Base-by-base conservation (phyloP, 2,329 filamentous ascomycete species). In the Penicillium frequentans region DNA sequence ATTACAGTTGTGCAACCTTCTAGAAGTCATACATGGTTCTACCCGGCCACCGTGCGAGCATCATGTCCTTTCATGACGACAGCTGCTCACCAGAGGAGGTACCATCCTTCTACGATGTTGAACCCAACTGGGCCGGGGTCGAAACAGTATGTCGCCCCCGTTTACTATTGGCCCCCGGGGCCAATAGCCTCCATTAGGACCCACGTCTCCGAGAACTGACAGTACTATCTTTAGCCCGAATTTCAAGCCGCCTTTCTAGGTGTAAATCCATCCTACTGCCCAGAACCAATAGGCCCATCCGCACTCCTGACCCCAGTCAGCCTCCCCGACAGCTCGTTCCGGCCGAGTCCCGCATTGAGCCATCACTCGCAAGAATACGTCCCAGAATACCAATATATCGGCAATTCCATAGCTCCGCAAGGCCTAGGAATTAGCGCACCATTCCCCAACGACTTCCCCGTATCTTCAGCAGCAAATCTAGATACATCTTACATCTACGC, bases 231-330 rank as follows among this genome's bases (percentile, higher is more conserved):
- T 43, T 51, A 64, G 61, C 55, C 57, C 31, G 39, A 48, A 29
- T 64, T 50, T 37, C 59, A 55, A 26, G n/a, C 55, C 7, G 27
- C 66, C 9, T 76, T 67, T 46, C 55, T 70, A 45, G 63, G 63
- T 19, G 54, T 67, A 31, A 61, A 58, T 45, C 63, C 70, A 51
- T 65, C 73, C 3, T 77, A 76, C 60, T 73, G 68, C 53, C 65
- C 70, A n/a, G 64, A 67, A 33, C 52, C 65, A 33, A 49, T 68
- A 31, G 72, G 70, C 45, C 67, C 66, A 56, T 56, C 70, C 39
- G 54, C 60, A 52, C 65, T 74, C 45, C 61, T 75, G 42, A 77
- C 75, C 4, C 74, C 75, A 31, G 70, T 75, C 61, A 76, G 75
- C 54, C 67, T 77, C 14, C 67, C 73, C 3, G 73, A 75, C 55